Evolutionary conservation across 768 basidiomycete species (phyloP).

Genomic region (Boletus pseudo-olivaceus): DNA sequence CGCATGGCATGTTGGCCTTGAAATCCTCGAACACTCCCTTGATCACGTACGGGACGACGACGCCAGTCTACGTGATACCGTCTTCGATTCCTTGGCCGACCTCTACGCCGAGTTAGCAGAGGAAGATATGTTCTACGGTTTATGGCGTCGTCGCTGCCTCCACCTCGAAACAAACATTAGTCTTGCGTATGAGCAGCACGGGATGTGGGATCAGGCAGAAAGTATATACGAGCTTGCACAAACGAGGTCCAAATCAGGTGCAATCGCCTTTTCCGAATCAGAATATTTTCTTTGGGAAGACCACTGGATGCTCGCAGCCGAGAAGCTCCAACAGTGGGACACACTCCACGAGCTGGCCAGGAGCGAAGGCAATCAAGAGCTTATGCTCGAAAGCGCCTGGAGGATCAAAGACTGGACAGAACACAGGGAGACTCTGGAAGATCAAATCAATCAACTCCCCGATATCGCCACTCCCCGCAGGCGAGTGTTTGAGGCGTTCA

Average conservation of each 20-base stretch:
- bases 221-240: conserved; percentile 88
- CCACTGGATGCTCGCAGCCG: conserved; percentile 94
- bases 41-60: conserved; percentile 82
- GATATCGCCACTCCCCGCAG: conserved; percentile 93
- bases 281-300: conserved; percentile 99
- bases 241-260: conserved; percentile 73
- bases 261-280: conserved; percentile 86
- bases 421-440: conserved; percentile 72
- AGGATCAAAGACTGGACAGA: conserved; percentile 89
- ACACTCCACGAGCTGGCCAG: conserved; percentile 87
- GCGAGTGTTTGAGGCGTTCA: conserved; percentile 95
- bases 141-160: conserved; percentile 90
- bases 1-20: conserved; percentile 90
- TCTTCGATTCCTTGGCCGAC: conserved; percentile 89
- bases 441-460: conserved; percentile 72
- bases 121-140: conserved; percentile 95
- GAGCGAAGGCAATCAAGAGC: conserved; percentile 85
- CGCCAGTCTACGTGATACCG: conserved; percentile 70
- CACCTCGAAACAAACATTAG: conserved; percentile 87
- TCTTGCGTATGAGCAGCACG: conserved; percentile 90
- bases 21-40: conserved; percentile 79
- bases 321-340: conserved; percentile 99
- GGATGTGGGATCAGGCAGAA: conserved; percentile 94
- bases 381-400: conserved; percentile 95
- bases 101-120: conserved; percentile 94